These are phyloP conservation scores for Aspergillus costaricaensis DNA, from an alignment of 2,329 filamentous ascomycete genomes.

Conservation along the genomic window DNA sequence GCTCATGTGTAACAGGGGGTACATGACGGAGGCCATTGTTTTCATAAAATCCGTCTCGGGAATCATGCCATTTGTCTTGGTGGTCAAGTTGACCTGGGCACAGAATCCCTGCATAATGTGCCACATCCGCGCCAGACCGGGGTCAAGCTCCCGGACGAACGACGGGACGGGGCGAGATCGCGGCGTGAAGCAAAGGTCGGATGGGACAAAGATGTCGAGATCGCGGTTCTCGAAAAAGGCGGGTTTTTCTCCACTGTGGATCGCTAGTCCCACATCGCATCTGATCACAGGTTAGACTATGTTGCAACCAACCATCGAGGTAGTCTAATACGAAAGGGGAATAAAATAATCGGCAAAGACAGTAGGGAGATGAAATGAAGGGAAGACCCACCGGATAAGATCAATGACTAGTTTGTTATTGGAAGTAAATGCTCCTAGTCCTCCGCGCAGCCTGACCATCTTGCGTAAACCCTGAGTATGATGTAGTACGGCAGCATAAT, in stretches of 20 bases:
- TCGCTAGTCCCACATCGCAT: conserved; percentile 2
- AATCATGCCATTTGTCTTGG: conserved; percentile 22
- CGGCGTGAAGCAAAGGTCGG: neutral
- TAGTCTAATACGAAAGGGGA: too few species aligned
- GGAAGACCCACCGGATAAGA: conserved; percentile 10
- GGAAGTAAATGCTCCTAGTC: conserved; percentile 31
- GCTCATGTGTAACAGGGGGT: conserved; percentile 41
- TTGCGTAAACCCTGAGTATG: conserved; percentile 38
- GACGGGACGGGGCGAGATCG: neutral
- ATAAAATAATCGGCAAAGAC: too few species aligned
- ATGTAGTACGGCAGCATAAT: neutral
- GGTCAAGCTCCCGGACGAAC: conserved; percentile 2
- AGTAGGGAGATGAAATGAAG: too few species aligned
- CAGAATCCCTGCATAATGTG: neutral
- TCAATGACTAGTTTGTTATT: conserved; percentile 42
- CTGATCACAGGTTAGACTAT: neutral
- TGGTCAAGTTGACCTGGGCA: conserved; percentile 11
- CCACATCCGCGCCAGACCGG: neutral
- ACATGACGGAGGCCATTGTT: conserved; percentile 45
- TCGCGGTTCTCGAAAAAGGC: neutral
- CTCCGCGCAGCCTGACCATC: conserved; percentile 43
- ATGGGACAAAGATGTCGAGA: neutral
- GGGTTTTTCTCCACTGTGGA: neutral
- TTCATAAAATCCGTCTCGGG: conserved; percentile 25
- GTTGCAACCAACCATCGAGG: neutral